Percentiles rank a stretch among this genome's conserved stretches.
These are phyloP conservation scores for Dactylellina sp. DNA, from an alignment of 2,329 filamentous ascomycete species.

Conservation along the genomic window DNA sequence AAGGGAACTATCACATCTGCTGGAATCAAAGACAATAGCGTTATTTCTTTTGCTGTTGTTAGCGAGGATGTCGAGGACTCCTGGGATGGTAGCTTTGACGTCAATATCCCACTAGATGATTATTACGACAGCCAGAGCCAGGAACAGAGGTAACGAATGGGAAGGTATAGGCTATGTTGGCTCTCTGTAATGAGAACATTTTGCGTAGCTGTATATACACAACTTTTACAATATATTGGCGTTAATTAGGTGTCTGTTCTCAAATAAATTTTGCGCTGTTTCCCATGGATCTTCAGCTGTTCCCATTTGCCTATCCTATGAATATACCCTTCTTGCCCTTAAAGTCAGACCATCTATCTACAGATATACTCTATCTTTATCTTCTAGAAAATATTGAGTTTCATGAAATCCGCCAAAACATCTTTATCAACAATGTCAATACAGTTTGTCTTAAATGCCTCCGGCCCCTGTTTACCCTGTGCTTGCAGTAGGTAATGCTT, in stretches of 20 bases:
- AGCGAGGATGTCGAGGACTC: constrained; percentile 2
- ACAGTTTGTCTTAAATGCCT: constrained; percentile 76
- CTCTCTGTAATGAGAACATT: no score
- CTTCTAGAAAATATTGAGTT: constrained; percentile 51
- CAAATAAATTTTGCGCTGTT: not conserved
- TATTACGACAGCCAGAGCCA: constrained; percentile 39
- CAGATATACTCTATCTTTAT: no score
- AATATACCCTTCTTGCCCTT: not conserved
- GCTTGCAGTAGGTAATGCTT: constrained; percentile 72
- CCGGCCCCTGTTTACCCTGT: constrained; percentile 73
- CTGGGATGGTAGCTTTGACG: constrained; percentile 45
- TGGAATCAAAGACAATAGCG: constrained; percentile 34
- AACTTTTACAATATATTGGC: not conserved
- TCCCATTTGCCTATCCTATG: not conserved
- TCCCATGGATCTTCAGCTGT: not conserved
- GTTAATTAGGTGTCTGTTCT: not conserved
- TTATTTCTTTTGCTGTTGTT: constrained; percentile 33
- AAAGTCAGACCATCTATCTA: not conserved
- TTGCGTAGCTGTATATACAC: not conserved
- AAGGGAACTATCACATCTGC: constrained; percentile 7
- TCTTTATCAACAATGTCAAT: constrained; percentile 80
- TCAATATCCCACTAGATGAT: constrained; percentile 27
- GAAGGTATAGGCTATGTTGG: no score
- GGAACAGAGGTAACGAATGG: not conserved
- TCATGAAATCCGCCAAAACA: constrained; percentile 74